A percentile compares a stretch with the other conserved stretches of the same genome.
Conservation (phyloP, 2,329 filamentous ascomycete species). For the Dothiorella sarmentorum region DNA sequence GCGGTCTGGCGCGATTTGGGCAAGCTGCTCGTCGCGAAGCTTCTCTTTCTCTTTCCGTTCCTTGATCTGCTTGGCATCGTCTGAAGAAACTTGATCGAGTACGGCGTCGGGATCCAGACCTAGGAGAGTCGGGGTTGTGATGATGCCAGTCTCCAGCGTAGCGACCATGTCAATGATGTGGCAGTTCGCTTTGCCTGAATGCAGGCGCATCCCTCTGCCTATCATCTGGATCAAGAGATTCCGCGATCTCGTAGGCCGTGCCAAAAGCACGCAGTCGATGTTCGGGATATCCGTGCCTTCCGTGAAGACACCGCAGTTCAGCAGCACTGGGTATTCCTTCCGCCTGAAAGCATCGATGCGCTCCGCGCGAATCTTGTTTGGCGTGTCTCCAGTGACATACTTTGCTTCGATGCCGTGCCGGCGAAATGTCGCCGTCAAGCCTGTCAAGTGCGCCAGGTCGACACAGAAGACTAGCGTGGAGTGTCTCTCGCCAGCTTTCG, state of each 20-base stretch:
- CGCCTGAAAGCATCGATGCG: conserved; percentile 72
- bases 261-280: conserved; percentile 88
- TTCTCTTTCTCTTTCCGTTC: conserved; percentile 43
- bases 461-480: conserved; percentile 95
- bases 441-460: conserved; percentile 75
- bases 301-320: conserved; percentile 96
- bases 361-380: conserved; percentile 62
- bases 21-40: conserved; percentile 42
- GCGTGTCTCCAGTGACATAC: conserved; percentile 81
- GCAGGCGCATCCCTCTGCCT: conserved; percentile 82
- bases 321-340: conserved; percentile 75
- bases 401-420: conserved; percentile 75
- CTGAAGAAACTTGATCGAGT: conserved; percentile 62
- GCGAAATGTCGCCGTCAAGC: conserved; percentile 73
- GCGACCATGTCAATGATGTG: conserved; percentile 97
- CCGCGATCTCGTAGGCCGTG: conserved; percentile 83
- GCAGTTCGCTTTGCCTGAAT: conserved; percentile 78
- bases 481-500: conserved; percentile 67
- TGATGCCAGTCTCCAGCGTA: conserved; percentile 75
- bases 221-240: conserved; percentile 98
- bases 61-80: conserved; percentile 58
- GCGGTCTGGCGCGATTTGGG: conserved; percentile 67
- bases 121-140: conserved; percentile 88
- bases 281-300: conserved; percentile 98
- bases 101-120: conserved; percentile 82